These are phyloP conservation scores for Brasenia schreberi DNA, from an alignment of 164 flowering plant genomes.

Conservation along the genomic window DNA sequence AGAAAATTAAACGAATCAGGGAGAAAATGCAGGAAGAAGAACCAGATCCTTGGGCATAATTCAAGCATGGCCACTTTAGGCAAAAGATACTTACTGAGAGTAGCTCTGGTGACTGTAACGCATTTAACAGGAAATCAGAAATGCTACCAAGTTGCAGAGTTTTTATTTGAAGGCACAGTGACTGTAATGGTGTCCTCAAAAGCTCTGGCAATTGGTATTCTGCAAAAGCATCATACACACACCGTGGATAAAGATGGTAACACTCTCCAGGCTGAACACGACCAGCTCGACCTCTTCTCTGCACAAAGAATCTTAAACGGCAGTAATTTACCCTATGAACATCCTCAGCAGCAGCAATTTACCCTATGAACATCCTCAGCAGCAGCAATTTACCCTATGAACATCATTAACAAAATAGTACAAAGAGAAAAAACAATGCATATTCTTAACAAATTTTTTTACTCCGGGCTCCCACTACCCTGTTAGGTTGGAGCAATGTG, in stretches of 20 bases:
- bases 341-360: no score
- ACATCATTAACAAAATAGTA: background rate
- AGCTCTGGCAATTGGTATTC: conserved; percentile 93
- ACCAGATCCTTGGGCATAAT: background rate
- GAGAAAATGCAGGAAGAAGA: background rate
- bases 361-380: no score
- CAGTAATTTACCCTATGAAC: no score
- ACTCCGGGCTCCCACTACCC: no score
- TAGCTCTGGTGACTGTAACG: conserved; percentile 80
- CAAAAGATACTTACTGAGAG: conserved; percentile 39
- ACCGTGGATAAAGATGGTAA: conserved; percentile 87
- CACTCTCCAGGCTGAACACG: conserved; percentile 97
- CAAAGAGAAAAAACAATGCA: background rate
- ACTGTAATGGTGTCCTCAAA: conserved; percentile 90
- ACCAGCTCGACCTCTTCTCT: conserved; percentile 99
- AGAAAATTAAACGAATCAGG: background rate
- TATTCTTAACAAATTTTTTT: no score
- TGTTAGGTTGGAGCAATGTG: no score
- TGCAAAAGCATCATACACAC: conserved; percentile 83
- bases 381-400: no score
- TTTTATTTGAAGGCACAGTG: conserved; percentile 91
- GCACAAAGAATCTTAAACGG: conserved; percentile 3
- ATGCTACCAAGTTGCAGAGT: conserved; percentile 87
- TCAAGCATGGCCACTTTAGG: no score
- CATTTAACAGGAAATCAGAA: conserved; percentile 79